A percentile compares a stretch with the other conserved stretches of the same genome.
Conservation (phyloP, 2,329 filamentous ascomycete species). For the Colletotrichum spinosum region DNA sequence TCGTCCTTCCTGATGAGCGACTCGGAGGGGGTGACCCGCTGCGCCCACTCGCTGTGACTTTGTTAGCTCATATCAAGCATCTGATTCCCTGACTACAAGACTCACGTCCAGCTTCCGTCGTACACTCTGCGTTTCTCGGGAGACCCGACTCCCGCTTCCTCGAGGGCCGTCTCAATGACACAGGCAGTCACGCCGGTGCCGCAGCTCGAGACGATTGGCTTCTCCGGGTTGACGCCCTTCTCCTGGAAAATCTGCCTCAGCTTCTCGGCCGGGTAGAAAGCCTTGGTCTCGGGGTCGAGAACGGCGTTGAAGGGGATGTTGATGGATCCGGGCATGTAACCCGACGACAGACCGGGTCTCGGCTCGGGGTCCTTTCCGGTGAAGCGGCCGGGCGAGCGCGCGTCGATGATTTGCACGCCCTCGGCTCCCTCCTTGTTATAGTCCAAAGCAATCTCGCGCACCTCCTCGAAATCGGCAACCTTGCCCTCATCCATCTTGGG, state of each 20-base stretch:
- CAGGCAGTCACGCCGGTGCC: conserved; percentile 95
- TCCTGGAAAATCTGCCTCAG: conserved; percentile 80
- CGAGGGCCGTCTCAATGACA: conserved; percentile 87
- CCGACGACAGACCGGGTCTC: conserved; percentile 84
- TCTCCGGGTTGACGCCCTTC: conserved; percentile 82
- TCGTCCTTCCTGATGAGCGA: conserved; percentile 70
- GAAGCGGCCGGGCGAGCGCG: conserved; percentile 83
- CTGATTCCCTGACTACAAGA: conserved; percentile 42
- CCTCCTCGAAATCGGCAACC: conserved; percentile 84
- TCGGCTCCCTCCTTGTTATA: conserved; percentile 85
- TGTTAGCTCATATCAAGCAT: conserved; percentile 14
- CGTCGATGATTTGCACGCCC: conserved; percentile 89
- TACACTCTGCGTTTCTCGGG: conserved; percentile 80
- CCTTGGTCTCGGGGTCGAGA: conserved; percentile 85
- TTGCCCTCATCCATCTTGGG: conserved; percentile 70
- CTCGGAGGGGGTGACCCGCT: conserved; percentile 71
- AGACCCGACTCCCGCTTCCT: conserved; percentile 79
- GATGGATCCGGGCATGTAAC: conserved; percentile 90
- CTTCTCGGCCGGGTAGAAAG: conserved; percentile 78
- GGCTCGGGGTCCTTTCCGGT: conserved; percentile 88
- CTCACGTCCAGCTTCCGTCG: conserved; percentile 98
- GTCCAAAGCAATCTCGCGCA: conserved; percentile 81
- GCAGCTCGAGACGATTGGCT: conserved; percentile 88
- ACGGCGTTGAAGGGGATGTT: conserved; percentile 84
- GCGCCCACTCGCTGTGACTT: conserved; percentile 72